phyloP scores from a whole-genome alignment of 192 early-diverging fungal species.

The Chytriomyces sp. region DNA sequence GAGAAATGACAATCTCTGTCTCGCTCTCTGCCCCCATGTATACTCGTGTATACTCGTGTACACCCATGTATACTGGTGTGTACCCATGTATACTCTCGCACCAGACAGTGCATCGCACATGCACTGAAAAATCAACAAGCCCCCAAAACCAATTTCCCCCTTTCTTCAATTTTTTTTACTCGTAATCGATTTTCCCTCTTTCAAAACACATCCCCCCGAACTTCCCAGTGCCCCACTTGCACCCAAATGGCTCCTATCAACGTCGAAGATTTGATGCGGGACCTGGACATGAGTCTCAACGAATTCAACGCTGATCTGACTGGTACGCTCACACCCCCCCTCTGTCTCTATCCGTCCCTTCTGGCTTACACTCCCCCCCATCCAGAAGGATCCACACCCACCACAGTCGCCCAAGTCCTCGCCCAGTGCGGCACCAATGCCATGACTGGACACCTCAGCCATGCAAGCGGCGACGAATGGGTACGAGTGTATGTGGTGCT shows the following conservation, averaged over 20 bases:
- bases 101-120: too few species aligned
- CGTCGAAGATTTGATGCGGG: neutral
- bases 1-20: too few species aligned
- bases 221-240: too few species aligned
- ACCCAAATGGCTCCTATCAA: neutral
- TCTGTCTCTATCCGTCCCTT: neutral
- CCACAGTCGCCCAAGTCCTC: neutral
- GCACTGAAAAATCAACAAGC: too few species aligned
- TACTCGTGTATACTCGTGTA: too few species aligned
- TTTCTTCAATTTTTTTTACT: too few species aligned
- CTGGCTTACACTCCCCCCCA: neutral
- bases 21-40: too few species aligned
- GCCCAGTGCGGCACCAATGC: neutral
- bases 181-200: too few species aligned
- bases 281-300: neutral
- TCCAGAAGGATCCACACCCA: neutral
- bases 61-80: too few species aligned
- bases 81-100: too few species aligned
- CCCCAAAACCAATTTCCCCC: too few species aligned
- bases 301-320: neutral
- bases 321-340: neutral
- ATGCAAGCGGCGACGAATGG: neutral
- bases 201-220: too few species aligned
- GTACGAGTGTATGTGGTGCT: neutral
- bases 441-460: neutral